Evolutionary conservation across 257 asterid species (phyloP).

Genomic region (Petrea volubilis): DNA sequence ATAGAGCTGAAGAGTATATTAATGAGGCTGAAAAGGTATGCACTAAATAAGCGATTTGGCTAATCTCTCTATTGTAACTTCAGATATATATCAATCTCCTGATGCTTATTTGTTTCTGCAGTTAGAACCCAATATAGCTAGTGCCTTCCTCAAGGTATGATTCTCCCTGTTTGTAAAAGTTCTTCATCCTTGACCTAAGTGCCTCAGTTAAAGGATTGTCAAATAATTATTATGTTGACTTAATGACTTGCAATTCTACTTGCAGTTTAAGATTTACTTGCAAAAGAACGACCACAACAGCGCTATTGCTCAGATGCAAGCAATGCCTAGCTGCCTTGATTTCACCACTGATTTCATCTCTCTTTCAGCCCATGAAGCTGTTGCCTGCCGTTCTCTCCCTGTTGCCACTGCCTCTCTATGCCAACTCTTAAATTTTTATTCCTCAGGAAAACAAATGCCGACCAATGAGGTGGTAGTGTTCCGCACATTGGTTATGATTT

Average conservation of each 20-base stretch:
- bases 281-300: constrained; percentile 61
- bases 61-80: constrained; percentile 22
- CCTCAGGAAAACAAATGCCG: constrained; percentile 71
- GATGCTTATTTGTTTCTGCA: constrained; percentile 52
- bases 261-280: constrained; percentile 90
- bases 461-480: constrained; percentile 73
- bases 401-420: constrained; percentile 80
- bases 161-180: constrained; percentile 17
- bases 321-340: constrained; percentile 90
- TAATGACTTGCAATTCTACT: constrained; percentile 16
- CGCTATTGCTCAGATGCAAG: constrained; percentile 85
- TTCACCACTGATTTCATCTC: constrained; percentile 90
- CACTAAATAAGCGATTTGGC: not conserved
- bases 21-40: constrained; percentile 94
- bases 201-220: constrained; percentile 3
- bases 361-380: constrained; percentile 91
- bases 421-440: constrained; percentile 63
- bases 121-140: constrained; percentile 89
- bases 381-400: constrained; percentile 70
- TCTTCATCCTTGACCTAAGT: constrained; percentile 12
- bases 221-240: constrained; percentile 11
- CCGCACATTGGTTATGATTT: constrained; percentile 73
- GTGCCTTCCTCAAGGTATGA: constrained; percentile 88
- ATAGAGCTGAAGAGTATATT: constrained; percentile 94
- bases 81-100: constrained; percentile 15